These are phyloP conservation scores for Coemansia sp. DNA, from an alignment of 192 early-diverging fungal species.

Conservation along the genomic window DNA sequence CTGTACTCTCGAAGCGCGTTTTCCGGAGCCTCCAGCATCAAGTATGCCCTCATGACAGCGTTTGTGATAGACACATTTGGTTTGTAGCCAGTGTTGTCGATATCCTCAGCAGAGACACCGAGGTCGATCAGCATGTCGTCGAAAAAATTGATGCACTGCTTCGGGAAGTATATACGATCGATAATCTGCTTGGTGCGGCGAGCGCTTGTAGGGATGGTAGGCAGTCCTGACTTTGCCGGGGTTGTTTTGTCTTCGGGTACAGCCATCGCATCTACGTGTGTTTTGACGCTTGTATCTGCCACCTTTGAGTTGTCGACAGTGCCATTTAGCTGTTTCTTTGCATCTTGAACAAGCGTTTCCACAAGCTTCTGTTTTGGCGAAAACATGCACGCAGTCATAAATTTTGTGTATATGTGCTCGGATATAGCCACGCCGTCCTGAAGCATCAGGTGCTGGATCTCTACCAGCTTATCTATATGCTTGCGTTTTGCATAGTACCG, in stretches of 20 bases:
- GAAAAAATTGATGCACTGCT: conserved; percentile 45
- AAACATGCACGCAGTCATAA: conserved; percentile 53
- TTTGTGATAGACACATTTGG: conserved; percentile 47
- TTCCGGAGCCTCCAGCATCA: conserved; percentile 20
- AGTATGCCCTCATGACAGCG: conserved; percentile 46
- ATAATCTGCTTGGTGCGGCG: conserved; percentile 9
- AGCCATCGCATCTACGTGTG: background rate
- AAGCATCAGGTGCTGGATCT: conserved; percentile 44
- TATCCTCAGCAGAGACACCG: conserved; percentile 8
- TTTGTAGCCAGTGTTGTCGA: conserved; percentile 4
- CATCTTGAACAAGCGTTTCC: conserved; percentile 4
- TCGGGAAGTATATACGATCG: conserved; percentile 24
- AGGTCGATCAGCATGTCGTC: conserved; percentile 41
- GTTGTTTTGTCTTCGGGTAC: background rate
- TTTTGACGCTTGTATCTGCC: background rate
- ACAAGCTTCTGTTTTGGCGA: conserved; percentile 29
- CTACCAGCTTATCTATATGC: conserved; percentile 32
- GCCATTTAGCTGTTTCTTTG: background rate
- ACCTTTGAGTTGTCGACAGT: background rate
- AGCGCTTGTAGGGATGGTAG: conserved; percentile 13
- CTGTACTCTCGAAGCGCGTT: conserved; percentile 42
- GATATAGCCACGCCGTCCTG: conserved; percentile 40
- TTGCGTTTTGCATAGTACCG: conserved; percentile 52
- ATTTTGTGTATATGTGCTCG: conserved; percentile 45
- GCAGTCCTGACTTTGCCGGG: conserved; percentile 16